Percentiles rank a stretch among this genome's conserved stretches.
Conservation (phyloP, 1,139 yeast genomes). For the Suzukiozyma palmioleophila region DNA sequence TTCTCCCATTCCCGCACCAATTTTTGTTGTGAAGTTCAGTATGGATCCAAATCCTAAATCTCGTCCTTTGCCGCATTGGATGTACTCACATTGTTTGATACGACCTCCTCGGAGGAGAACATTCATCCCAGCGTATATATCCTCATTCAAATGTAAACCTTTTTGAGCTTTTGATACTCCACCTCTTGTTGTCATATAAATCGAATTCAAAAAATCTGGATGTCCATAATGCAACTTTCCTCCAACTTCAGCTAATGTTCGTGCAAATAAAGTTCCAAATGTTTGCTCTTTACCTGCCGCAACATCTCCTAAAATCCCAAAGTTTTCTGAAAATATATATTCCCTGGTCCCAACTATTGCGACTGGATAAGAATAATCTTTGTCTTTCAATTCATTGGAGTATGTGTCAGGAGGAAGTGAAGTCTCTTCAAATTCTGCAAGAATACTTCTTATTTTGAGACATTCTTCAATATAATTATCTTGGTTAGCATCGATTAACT, state of each 20-base stretch:
- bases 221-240: conserved; percentile 56
- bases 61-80: conserved; percentile 56
- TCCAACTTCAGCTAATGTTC: conserved; percentile 53
- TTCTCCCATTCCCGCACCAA: conserved; percentile 60
- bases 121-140: conserved; percentile 55
- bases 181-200: conserved; percentile 53
- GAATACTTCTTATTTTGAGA: conserved; percentile 46
- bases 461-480: conserved; percentile 56
- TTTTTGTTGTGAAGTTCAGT: conserved; percentile 50
- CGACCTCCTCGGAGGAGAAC: conserved; percentile 50
- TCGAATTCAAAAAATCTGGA: conserved; percentile 48
- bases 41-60: conserved; percentile 54
- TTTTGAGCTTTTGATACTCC: conserved; percentile 55
- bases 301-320: conserved; percentile 51
- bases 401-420: conserved; percentile 31
- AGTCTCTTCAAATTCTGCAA: conserved; percentile 49
- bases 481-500: conserved; percentile 53
- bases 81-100: conserved; percentile 53
- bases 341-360: conserved; percentile 55
- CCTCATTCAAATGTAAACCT: conserved; percentile 53
- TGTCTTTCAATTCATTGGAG: conserved; percentile 19
- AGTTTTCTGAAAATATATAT: conserved; percentile 51
- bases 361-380: conserved; percentile 35
- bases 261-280: conserved; percentile 51
- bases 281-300: conserved; percentile 60